Conservation (phyloP, 169 alveolate genomes). For the Babesia ovata region DNA sequence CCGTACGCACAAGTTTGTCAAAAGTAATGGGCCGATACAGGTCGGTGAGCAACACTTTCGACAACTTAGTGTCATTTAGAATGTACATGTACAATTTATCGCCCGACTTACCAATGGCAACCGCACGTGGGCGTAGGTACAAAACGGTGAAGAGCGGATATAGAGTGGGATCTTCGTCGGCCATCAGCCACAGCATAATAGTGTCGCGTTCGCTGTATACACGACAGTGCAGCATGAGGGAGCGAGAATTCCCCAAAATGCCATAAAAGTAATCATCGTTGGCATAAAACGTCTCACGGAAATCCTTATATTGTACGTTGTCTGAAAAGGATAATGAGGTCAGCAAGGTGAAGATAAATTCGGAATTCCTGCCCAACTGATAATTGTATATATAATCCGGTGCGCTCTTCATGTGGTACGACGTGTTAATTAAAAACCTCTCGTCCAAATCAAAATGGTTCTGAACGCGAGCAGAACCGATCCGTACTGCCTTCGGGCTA, state of each 20-base stretch:
- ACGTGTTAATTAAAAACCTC: neutral
- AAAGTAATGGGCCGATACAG: neutral
- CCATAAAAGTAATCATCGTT: slow-evolving; percentile 3
- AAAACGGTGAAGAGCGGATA: slow-evolving; percentile 21
- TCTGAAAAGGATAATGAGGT: neutral
- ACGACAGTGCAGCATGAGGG: slow-evolving; percentile 25
- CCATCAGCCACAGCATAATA: slow-evolving; percentile 31
- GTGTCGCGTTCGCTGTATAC: neutral
- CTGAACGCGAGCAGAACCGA: slow-evolving; percentile 35
- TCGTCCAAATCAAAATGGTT: slow-evolving; percentile 8
- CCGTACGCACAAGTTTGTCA: neutral
- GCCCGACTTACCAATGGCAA: neutral
- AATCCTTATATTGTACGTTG: neutral
- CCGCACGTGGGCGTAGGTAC: slow-evolving; percentile 6
- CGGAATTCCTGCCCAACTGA: slow-evolving; percentile 2
- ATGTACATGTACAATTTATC: slow-evolving; percentile 27
- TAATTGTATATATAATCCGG: slow-evolving; percentile 31
- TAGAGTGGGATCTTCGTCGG: slow-evolving; percentile 32
- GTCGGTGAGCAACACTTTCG: neutral
- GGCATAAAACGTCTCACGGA: neutral
- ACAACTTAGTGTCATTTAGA: neutral
- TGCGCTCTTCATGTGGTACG: neutral
- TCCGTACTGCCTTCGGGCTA: neutral
- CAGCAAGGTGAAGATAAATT: neutral
- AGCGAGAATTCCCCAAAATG: slow-evolving; percentile 1